A percentile compares a stretch with the other conserved stretches of the same genome.
phyloP scores from a whole-genome alignment of 129 eudicot species.

The Sambucus nigra region DNA sequence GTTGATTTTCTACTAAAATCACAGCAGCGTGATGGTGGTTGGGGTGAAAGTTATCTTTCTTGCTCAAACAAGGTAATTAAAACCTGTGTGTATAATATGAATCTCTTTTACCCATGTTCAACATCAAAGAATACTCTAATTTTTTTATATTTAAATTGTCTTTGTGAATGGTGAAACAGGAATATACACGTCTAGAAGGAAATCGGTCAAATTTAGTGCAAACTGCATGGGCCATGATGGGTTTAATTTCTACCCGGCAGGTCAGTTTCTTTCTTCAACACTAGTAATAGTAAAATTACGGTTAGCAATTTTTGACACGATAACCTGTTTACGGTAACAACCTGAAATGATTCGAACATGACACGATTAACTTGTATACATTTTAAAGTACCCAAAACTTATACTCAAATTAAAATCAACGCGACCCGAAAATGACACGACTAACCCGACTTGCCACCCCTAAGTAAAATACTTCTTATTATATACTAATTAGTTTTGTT shows the following conservation, averaged over 20 bases:
- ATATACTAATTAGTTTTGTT: no score
- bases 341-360: no score
- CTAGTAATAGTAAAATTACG: not conserved
- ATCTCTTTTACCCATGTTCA: not conserved
- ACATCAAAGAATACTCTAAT: no score
- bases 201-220: constrained; percentile 66
- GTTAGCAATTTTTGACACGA: not conserved
- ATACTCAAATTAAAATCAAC: no score
- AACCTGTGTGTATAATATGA: not conserved
- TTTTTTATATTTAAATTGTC: no score
- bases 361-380: no score
- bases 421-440: no score
- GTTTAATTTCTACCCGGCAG: constrained; percentile 70
- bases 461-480: no score
- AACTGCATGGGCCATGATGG: constrained; percentile 90
- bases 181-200: constrained; percentile 60
- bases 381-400: no score
- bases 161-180: constrained; percentile 25
- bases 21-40: constrained; percentile 71
- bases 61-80: constrained; percentile 73
- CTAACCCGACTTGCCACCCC: no score
- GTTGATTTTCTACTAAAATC: constrained; percentile 46
- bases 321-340: no score
- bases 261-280: constrained; percentile 19
- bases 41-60: constrained; percentile 96